Conservation (phyloP, 2,329 filamentous ascomycete species). For the Fusarium subtropicale region DNA sequence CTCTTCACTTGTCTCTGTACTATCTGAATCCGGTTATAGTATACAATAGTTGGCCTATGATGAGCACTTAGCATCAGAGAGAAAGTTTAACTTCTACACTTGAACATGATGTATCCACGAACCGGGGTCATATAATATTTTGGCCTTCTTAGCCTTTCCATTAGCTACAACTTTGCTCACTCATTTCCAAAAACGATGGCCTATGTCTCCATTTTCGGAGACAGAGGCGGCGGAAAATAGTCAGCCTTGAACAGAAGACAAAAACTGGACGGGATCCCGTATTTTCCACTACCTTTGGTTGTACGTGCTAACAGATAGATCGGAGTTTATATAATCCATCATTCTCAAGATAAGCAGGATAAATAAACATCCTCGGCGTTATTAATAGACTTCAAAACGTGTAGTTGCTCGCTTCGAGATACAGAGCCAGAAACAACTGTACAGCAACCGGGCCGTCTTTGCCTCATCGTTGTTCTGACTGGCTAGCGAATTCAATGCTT, state of each 20-base stretch:
- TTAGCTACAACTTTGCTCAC: no score
- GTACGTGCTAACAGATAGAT: neutral
- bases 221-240: no score
- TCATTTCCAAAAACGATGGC: no score
- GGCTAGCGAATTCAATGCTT: neutral
- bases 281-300: conserved; percentile 28
- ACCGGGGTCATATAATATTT: neutral
- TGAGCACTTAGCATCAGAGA: neutral
- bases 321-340: no score
- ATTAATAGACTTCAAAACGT: neutral
- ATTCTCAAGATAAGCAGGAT: neutral
- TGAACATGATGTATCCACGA: neutral
- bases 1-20: neutral
- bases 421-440: conserved; percentile 1
- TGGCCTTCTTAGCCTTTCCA: neutral
- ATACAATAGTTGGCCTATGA: neutral
- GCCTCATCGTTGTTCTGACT: conserved; percentile 7
- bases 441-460: conserved; percentile 25
- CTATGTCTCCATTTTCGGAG: no score
- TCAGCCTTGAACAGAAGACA: no score
- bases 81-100: neutral
- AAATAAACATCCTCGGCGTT: neutral
- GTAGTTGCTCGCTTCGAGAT: conserved; percentile 5
- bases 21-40: neutral
- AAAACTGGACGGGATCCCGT: conserved; percentile 21